Evolutionary conservation across 805 yeast genomes (phyloP).

Genomic region (Kazachstania bromeliacearum): DNA sequence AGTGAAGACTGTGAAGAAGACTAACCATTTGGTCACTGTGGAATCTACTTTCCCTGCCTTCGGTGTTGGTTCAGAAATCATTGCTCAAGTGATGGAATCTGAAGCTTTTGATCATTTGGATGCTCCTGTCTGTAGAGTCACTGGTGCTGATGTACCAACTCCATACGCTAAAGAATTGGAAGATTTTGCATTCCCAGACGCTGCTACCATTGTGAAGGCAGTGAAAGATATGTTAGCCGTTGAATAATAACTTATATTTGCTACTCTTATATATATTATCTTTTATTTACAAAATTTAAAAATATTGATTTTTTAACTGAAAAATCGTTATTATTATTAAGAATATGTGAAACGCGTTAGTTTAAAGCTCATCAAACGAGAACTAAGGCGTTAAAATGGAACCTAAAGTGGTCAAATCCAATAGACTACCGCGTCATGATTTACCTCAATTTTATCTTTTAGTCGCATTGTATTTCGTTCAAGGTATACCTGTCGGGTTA

Average conservation of each 20-base stretch:
- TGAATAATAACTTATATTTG: slow-evolving; percentile 28
- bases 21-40: slow-evolving; percentile 90
- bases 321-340: no score
- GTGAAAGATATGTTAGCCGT: slow-evolving; percentile 69
- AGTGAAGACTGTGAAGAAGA: slow-evolving; percentile 83
- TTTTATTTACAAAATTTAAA: no score
- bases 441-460: slow-evolving; percentile 66
- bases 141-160: slow-evolving; percentile 99
- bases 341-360: not conserved
- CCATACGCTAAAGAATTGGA: slow-evolving; percentile 95
- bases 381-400: slow-evolving; percentile 1
- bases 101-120: slow-evolving; percentile 97
- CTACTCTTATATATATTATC: no score
- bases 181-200: slow-evolving; percentile 98
- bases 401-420: slow-evolving; percentile 2
- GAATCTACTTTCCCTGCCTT: slow-evolving; percentile 98
- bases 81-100: slow-evolving; percentile 96
- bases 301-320: no score
- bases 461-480: slow-evolving; percentile 68
- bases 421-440: slow-evolving; percentile 39
- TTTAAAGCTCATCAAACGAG: not conserved
- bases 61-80: slow-evolving; percentile 97
- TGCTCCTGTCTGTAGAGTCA: slow-evolving; percentile 96
- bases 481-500: slow-evolving; percentile 94
- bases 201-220: slow-evolving; percentile 81